These are phyloP conservation scores for Fraxinus quadrangulata DNA, from an alignment of 257 asterid species.

Conservation along the genomic window DNA sequence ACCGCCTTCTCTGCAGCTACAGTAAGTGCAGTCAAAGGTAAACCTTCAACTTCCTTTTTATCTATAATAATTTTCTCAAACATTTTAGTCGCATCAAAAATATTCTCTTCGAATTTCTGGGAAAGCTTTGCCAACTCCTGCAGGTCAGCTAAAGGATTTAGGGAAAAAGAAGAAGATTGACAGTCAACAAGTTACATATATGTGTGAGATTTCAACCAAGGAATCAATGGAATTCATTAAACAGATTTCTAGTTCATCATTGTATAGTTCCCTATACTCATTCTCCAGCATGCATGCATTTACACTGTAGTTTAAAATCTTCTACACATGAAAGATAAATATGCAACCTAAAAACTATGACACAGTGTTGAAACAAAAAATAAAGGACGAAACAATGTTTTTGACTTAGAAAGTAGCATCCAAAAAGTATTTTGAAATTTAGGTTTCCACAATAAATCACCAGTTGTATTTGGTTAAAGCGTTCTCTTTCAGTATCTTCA, in stretches of 20 bases:
- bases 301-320: neutral
- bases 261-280: neutral
- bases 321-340: neutral
- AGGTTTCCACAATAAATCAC: slow-evolving; percentile 27
- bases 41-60: slow-evolving; percentile 59
- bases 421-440: neutral
- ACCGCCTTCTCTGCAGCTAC: slow-evolving; percentile 69
- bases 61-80: slow-evolving; percentile 64
- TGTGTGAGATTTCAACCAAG: neutral
- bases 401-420: neutral
- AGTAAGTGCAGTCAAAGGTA: slow-evolving; percentile 65
- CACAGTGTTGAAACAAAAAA: neutral
- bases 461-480: slow-evolving; percentile 75
- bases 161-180: neutral
- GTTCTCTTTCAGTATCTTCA: slow-evolving; percentile 55
- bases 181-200: neutral
- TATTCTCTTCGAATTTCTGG: slow-evolving; percentile 67
- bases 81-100: slow-evolving; percentile 69
- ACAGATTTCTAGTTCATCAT: neutral
- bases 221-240: neutral
- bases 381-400: neutral
- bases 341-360: neutral
- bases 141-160: slow-evolving; percentile 22
- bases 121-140: slow-evolving; percentile 71
- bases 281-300: neutral